phyloP scores from a whole-genome alignment of 257 asterid species.

The Gynochthodes officinalis region DNA sequence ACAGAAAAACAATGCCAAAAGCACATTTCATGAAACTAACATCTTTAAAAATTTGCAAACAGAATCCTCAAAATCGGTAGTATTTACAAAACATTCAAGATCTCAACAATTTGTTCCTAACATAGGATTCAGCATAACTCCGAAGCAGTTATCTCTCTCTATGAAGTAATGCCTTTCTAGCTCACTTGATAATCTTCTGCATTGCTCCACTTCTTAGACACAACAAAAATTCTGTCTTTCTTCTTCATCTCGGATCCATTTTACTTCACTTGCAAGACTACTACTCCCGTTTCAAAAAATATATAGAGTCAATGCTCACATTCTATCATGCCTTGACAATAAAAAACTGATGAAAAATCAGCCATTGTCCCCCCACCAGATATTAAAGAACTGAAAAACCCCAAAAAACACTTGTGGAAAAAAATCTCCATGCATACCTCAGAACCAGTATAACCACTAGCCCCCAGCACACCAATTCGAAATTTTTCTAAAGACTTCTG shows the following conservation, averaged over 20 bases:
- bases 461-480: conserved; percentile 81
- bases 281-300: not conserved
- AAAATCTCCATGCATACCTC: conserved; percentile 40
- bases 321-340: not conserved
- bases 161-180: not conserved
- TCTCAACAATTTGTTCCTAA: not conserved
- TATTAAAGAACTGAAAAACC: not conserved
- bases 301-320: not conserved
- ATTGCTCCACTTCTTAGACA: not conserved
- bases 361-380: not conserved
- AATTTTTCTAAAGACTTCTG: conserved; percentile 42
- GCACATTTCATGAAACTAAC: too few species aligned
- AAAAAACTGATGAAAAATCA: not conserved
- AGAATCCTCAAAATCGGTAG: too few species aligned
- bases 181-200: not conserved
- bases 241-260: not conserved
- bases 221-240: not conserved
- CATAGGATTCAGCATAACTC: not conserved
- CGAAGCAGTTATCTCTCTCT: too few species aligned
- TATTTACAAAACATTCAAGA: not conserved
- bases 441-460: conserved; percentile 87
- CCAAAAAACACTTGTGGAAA: not conserved
- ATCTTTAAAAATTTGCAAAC: too few species aligned
- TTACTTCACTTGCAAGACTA: not conserved
- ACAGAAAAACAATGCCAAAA: too few species aligned